Base-by-base conservation (phyloP, 306 rosid species). In the Boehmeria nivea region DNA sequence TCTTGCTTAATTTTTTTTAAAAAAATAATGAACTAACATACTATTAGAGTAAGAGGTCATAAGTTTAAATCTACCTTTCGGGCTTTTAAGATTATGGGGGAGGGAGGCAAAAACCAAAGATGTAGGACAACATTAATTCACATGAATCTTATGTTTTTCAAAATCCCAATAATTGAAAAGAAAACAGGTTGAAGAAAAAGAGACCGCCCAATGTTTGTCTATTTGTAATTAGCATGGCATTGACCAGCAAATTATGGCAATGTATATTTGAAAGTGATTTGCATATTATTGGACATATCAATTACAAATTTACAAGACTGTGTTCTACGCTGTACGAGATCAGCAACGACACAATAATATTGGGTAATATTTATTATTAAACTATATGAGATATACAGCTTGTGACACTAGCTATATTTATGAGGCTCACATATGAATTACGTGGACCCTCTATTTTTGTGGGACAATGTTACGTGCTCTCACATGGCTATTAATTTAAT, bases 381-480 rank as follows among this genome's bases (percentile, higher is more conserved):
- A 34, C 12, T 36, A 20, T 12, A n/a, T n/a, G n/a, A n/a, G n/a
- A n/a, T 38, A 39, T 36, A 36, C 44, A 55, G 18, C 20, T 55
- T 34, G 60, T 38, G 49, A 57, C 45, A 40, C 28, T 15, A 12
- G 14, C 28, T 39, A 15, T 22, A 40, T 40, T n/a, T n/a, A 40
- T 40, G 17, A 11, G 26, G 18, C n/a, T 18, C 42, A 36, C 44
- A 34, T 39, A 37, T 2, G 34, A 37, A 24, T 37, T 57, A 22
- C 31, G 46, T 28, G 51, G 53, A 43, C 43, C 42, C n/a, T 43
- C 12, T 18, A 17, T 59, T 59, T 17, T 19, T 14, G 19, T 37
- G 36, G 27, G 64, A 59, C 64, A 59, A 28, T 19, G 26, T 45
- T 28, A 14, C 33, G 43, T 59, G 54, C 43, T 26, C 9, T 59